Evolutionary conservation across 1,284 basidiomycete species (phyloP), one percentile per base, ranked within the genome.

Genomic region (Ustilago curta): DNA sequence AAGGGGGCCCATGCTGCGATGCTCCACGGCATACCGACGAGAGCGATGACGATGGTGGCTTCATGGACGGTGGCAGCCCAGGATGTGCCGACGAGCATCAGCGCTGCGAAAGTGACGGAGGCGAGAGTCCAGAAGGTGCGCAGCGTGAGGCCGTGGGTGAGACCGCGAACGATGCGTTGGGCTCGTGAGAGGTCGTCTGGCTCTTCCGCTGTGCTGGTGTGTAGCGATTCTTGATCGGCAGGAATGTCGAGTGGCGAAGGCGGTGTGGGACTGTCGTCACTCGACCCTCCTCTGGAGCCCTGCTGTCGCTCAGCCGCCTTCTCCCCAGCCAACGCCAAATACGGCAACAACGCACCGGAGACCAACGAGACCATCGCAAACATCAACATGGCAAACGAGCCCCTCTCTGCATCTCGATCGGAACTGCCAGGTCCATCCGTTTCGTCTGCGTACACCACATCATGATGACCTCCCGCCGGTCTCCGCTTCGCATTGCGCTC

Each of bases 401-500:
- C 83, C 2, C 63, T 48, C 50, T 83, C 68, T 0, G 77, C 78
- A 45, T 78, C 78, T 21, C 63, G 32, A 37, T 81, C 81, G 35
- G 63, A 63, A n/a, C 58, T 49, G 27, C 35, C n/a, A 31, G 16
- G 35, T 11, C 45, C 40, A 16, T 32, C 40, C 16, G 21, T 5
- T 12, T 19, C 49, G 0, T 12, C 37, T 18, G 2, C 25, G 12
- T n/a, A 47, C 19, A 19, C 47, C 25, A 40, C 54, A 11, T 52
- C 19, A 8, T 70, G 40, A 16, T 47, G 27, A 25, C 11, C 18
- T 16, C 50, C 12, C 29, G 11, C 56, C 27, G 7, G 27, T 23
- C 57, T 27, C 11, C 59, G 90, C 37, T 89, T 86, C 50, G 89
- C 88, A 52, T 93, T 88, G 21, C 90, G 89, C 44, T 88, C 86